Percentiles rank a stretch among this genome's conserved stretches.
phyloP scores from a whole-genome alignment of 768 basidiomycete genomes.

The Leccinum imitatum region DNA sequence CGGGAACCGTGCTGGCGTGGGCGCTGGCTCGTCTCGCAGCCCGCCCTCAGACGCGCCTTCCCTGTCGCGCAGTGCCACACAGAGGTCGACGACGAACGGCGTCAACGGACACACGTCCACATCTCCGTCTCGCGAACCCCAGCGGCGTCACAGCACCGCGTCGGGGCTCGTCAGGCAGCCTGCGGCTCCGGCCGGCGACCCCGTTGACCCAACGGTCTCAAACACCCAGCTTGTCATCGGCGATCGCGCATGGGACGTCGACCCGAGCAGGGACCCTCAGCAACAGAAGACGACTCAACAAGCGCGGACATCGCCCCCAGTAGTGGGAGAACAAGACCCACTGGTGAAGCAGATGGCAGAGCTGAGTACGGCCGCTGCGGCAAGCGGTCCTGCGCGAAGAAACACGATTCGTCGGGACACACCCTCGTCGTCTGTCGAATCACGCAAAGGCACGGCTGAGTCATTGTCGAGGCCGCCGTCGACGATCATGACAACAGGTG shows the following conservation, averaged over 20 bases:
- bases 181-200: constrained; percentile 45
- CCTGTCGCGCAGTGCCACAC: constrained; percentile 32
- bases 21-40: constrained; percentile 43
- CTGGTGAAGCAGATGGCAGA: constrained; percentile 66
- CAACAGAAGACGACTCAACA: constrained; percentile 24
- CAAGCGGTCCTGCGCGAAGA: constrained; percentile 13
- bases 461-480: constrained; percentile 27
- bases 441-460: constrained; percentile 28
- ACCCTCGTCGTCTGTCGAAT: constrained; percentile 22
- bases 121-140: constrained; percentile 25
- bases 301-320: constrained; percentile 27
- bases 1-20: constrained; percentile 59
- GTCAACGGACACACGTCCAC: constrained; percentile 32
- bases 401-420: constrained; percentile 29
- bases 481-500: constrained; percentile 13
- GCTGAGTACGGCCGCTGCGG: constrained; percentile 36
- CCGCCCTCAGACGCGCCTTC: constrained; percentile 35
- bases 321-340: constrained; percentile 53
- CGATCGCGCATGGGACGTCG: constrained; percentile 62
- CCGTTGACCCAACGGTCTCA: constrained; percentile 62
- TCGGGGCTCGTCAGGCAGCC: constrained; percentile 20
- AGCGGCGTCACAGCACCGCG: constrained; percentile 28
- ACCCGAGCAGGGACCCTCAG: constrained; percentile 67
- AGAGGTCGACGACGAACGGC: constrained; percentile 30
- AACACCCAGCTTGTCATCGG: constrained; percentile 66